Evolutionary conservation across 1,284 basidiomycete species (phyloP), one percentile per base, ranked within the genome.

Genomic region (Cryptococcus sp.): DNA sequence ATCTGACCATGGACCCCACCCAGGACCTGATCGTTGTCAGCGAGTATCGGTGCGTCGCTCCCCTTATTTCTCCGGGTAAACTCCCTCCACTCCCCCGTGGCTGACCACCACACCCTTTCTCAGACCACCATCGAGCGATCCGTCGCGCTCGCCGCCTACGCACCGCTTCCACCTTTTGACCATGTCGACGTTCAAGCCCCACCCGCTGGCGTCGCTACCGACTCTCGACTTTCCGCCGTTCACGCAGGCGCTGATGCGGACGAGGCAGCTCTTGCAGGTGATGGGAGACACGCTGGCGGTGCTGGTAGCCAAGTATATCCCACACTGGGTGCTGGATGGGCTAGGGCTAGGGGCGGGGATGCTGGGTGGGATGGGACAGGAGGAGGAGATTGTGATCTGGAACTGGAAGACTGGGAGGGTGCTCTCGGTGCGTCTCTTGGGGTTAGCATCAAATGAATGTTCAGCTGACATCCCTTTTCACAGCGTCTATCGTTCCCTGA

Each of bases 391-490:
- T 3, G 66, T 75, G 4, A 65, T 68, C 36, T 77, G 73, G 73
- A 74, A 77, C 56, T 77, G 76, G 76, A 76, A 72, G 62, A 76
- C 73, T 15, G 76, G 76, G 12, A 58, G 63, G 39, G 69, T 76
- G 0, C 57, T 77, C 6, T 61, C 65, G 8, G 68, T 72, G 59
- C 59, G 68, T 68, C 4, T 12, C 23, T 18, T 20, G 4, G 33
- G 6, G 20, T 18, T 36, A 42, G 16, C n/a, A 21, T 23, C 18
- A 38, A 24, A 42, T 35, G 21, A n/a, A 4, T 8, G 16, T 16
- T 13, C 12, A 23, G 23, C 37, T 36, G 40, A 36, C 40, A 35
- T 61, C 21, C n/a, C n/a, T n/a, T 44, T 35, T 13, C 50, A 16
- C 54, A 68, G 69, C 68, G 68, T 5, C 53, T 65, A 50, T 53